Evolutionary conservation across 331 rosid genomes (phyloP).

Genomic region (Rhamnella rubrinervis): DNA sequence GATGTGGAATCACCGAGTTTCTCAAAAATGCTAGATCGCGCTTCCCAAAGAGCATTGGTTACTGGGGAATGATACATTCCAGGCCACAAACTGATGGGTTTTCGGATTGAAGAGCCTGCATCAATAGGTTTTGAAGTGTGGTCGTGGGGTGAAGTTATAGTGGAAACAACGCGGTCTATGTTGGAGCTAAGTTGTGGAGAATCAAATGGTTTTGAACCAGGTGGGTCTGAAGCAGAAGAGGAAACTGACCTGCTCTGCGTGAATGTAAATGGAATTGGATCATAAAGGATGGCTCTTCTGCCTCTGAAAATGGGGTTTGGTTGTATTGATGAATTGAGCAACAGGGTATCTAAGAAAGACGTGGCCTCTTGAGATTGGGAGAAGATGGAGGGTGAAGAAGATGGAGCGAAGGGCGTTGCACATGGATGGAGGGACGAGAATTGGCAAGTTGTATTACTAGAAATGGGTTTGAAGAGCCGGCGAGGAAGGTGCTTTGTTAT

Average conservation of each 20-base stretch:
- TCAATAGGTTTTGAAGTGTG: slow-evolving; percentile 37
- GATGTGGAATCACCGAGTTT: slow-evolving; percentile 14
- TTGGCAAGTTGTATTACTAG: no score
- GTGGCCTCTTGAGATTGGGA: neutral
- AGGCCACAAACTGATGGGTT: slow-evolving; percentile 73
- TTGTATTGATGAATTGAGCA: neutral
- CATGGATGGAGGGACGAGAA: slow-evolving; percentile 1
- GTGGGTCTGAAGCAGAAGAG: neutral
- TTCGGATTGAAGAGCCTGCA: slow-evolving; percentile 64
- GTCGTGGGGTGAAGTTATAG: slow-evolving; percentile 3
- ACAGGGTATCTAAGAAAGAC: neutral
- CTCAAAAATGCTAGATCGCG: slow-evolving; percentile 61
- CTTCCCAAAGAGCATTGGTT: slow-evolving; percentile 92
- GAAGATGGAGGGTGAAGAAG: neutral
- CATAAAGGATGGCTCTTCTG: neutral
- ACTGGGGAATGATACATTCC: slow-evolving; percentile 89
- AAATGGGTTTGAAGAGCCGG: neutral
- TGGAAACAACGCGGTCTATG: slow-evolving; percentile 25
- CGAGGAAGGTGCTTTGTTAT: neutral
- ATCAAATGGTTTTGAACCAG: neutral
- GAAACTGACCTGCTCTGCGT: slow-evolving; percentile 5
- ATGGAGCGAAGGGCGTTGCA: neutral
- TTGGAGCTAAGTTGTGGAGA: neutral
- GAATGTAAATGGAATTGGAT: neutral
- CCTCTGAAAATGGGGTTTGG: neutral